Evolutionary conservation across 345 rosid species (phyloP).

Genomic region (Chamaenerion angustifolium): DNA sequence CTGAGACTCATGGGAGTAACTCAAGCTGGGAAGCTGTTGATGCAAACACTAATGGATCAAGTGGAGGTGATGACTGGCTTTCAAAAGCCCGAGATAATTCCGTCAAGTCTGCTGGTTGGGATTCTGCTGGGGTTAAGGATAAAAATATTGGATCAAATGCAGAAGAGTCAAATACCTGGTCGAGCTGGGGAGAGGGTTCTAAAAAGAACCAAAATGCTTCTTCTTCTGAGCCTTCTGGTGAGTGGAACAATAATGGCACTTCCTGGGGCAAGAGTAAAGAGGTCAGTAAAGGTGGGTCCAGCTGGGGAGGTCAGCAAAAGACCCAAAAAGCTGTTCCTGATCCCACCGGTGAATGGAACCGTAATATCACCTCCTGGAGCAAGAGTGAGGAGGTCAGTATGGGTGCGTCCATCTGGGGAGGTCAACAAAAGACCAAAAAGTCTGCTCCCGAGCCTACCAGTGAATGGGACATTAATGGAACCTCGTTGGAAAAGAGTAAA

Average conservation of each 20-base stretch:
- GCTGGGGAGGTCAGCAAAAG: slow-evolving; percentile 17
- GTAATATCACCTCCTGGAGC: slow-evolving; percentile 7
- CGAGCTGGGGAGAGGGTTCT: slow-evolving; percentile 19
- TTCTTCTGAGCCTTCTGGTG: slow-evolving; percentile 7
- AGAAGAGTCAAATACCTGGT: slow-evolving; percentile 13
- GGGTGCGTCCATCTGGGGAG: slow-evolving; percentile 20
- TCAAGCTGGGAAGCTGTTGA: slow-evolving; percentile 29
- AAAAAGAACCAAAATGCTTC: slow-evolving; percentile 8
- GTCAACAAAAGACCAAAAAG: slow-evolving; percentile 8
- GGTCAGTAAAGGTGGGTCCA: slow-evolving; percentile 7
- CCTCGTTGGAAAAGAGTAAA: slow-evolving; percentile 7
- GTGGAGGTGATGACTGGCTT: slow-evolving; percentile 24
- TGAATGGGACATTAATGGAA: slow-evolving; percentile 13
- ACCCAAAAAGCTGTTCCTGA: slow-evolving; percentile 6
- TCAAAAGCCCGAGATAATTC: slow-evolving; percentile 2
- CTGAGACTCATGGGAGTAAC: slow-evolving; percentile 12
- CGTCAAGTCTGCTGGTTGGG: slow-evolving; percentile 7
- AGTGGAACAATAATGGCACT: slow-evolving; percentile 12
- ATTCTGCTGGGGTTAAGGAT: slow-evolving; percentile 7
- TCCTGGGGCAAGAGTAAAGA: slow-evolving; percentile 9
- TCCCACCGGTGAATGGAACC: slow-evolving; percentile 13
- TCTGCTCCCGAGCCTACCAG: slow-evolving; percentile 6
- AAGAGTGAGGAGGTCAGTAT: slow-evolving; percentile 1
- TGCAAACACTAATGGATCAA: slow-evolving; percentile 9
- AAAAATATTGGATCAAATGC: slow-evolving; percentile 9